Evolutionary conservation across 768 basidiomycete species (phyloP).

Genomic region (Tricholoma sp.): DNA sequence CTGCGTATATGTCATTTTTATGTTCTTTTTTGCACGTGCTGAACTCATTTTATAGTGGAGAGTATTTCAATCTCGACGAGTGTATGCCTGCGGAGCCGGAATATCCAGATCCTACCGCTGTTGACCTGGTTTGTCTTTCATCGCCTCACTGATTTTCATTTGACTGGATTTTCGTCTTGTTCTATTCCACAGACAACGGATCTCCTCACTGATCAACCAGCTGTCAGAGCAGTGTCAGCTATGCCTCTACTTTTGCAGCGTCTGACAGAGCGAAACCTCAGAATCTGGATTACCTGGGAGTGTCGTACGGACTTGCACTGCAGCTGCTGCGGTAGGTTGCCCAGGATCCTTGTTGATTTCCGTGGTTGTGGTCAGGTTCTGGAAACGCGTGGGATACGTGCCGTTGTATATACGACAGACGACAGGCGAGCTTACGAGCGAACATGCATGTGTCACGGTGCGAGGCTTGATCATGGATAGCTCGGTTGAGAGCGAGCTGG

Average conservation of each 20-base stretch:
- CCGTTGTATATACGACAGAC: conserved; percentile 94
- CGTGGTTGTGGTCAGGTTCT: conserved; percentile 54
- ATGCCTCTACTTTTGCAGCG: conserved; percentile 95
- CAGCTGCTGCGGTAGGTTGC: conserved; percentile 62
- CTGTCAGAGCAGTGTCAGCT: conserved; percentile 61
- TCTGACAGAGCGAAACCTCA: conserved; percentile 86
- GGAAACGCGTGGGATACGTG: conserved; percentile 90
- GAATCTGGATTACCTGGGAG: conserved; percentile 88
- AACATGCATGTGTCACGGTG: conserved; percentile 95
- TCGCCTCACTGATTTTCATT: not conserved
- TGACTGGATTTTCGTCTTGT: not conserved
- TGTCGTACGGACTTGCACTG: conserved; percentile 91
- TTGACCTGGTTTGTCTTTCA: conserved; percentile 36
- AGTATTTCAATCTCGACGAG: conserved; percentile 86
- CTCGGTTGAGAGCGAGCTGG: conserved; percentile 54
- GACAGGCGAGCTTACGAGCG: conserved; percentile 91
- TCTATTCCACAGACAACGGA: conserved; percentile 24
- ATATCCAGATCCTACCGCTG: conserved; percentile 52
- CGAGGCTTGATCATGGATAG: conserved; percentile 77
- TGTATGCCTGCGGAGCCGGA: conserved; percentile 41
- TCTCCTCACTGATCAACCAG: conserved; percentile 76
- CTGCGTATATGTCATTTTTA: too few species aligned
- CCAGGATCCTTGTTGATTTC: conserved; percentile 1
- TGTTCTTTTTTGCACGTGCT: conserved; percentile 81
- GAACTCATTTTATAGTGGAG: conserved; percentile 89